phyloP scores from a whole-genome alignment of 2,329 filamentous ascomycete species.

The Colletotrichum sidae region DNA sequence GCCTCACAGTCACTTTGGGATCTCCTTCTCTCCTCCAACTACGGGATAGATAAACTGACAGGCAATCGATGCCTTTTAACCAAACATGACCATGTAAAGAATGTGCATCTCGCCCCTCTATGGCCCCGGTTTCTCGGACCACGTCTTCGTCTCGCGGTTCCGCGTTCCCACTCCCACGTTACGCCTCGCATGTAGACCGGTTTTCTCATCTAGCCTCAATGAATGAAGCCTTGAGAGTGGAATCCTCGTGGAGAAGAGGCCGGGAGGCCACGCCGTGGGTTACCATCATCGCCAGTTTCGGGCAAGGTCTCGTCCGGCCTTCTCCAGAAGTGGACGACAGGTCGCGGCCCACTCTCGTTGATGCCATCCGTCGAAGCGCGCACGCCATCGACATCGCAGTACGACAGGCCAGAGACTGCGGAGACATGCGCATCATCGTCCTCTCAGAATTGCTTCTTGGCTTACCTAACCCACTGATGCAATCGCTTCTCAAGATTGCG shows the following conservation, averaged over 20 bases:
- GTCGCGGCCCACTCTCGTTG: conserved; percentile 28
- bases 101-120: conserved; percentile 1
- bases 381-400: conserved; percentile 26
- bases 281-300: background rate
- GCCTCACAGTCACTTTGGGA: background rate
- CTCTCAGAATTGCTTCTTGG: background rate
- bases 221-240: conserved; percentile 5
- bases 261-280: background rate
- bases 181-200: conserved; percentile 1
- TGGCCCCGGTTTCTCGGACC: background rate
- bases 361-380: conserved; percentile 34
- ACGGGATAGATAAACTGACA: background rate
- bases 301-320: background rate
- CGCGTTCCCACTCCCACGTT: conserved; percentile 17
- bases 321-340: conserved; percentile 4
- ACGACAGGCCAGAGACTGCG: background rate
- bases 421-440: background rate
- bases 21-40: background rate
- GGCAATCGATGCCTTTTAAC: conserved; percentile 6
- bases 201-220: background rate
- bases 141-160: conserved; percentile 9
- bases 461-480: conserved; percentile 26
- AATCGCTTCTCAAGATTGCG: conserved; percentile 25
- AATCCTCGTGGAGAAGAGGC: conserved; percentile 5
- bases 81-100: background rate